These are phyloP conservation scores for Rostrohypoxylon terebratum DNA, from an alignment of 495 filamentous ascomycete species.

Conservation along the genomic window DNA sequence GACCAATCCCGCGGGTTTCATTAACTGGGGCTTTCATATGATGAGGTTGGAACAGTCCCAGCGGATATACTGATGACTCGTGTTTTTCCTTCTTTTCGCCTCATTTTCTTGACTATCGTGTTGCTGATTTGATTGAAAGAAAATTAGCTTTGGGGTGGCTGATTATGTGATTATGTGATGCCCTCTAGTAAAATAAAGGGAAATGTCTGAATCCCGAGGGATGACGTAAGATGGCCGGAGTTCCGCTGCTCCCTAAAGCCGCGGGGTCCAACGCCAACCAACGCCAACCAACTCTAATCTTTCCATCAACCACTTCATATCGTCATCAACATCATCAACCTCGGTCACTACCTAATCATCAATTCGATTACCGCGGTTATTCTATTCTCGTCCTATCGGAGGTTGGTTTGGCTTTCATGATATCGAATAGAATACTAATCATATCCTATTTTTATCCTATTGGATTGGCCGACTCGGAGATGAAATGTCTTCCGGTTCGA, in stretches of 20 bases:
- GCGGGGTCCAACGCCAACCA: conserved; percentile 11
- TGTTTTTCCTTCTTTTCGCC: not conserved
- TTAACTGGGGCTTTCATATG: not conserved
- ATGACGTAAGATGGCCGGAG: not conserved
- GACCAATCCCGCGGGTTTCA: conserved; percentile 17
- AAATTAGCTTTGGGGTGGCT: not conserved
- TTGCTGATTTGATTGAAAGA: not conserved
- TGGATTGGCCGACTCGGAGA: not conserved
- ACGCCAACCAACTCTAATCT: not conserved
- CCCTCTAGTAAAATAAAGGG: not conserved
- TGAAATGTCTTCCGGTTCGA: conserved; percentile 22
- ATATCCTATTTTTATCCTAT: not conserved
- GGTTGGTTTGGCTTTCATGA: not conserved
- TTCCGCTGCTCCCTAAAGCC: conserved; percentile 11
- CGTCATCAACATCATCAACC: not conserved
- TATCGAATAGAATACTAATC: not conserved
- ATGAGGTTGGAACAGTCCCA: not conserved
- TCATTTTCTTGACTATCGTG: not conserved
- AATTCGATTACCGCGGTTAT: conserved; percentile 1
- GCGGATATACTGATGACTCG: not conserved
- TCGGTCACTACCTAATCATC: not conserved
- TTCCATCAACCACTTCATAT: no score
- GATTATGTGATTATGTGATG: not conserved
- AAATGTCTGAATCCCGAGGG: conserved; percentile 22
- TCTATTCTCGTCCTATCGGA: not conserved